Percentiles rank a stretch among this genome's conserved stretches.
phyloP scores from a whole-genome alignment of 2,329 filamentous ascomycete species.

The Clonostachys rhizophaga region DNA sequence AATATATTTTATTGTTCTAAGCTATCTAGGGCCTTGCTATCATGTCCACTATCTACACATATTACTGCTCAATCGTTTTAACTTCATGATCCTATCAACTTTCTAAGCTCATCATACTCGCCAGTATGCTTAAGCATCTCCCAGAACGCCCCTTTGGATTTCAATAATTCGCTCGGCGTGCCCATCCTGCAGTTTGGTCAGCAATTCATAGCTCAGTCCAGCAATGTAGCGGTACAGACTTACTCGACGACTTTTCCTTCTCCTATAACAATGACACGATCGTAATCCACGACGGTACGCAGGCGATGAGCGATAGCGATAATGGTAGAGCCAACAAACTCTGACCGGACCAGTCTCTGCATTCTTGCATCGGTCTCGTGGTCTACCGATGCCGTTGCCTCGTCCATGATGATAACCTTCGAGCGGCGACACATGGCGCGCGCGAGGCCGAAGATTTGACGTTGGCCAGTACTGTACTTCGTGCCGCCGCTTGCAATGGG shows the following conservation, averaged over 20 bases:
- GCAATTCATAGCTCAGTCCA: no score
- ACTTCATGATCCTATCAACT: no score
- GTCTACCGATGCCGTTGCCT: conserved; percentile 67
- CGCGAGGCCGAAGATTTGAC: conserved; percentile 64
- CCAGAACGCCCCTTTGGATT: no score
- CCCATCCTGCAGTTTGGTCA: no score
- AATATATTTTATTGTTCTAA: no score
- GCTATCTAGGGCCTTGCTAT: no score
- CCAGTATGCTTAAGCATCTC: no score
- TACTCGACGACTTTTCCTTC: conserved; percentile 59
- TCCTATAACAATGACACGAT: conserved; percentile 60
- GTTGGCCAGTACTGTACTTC: conserved; percentile 65
- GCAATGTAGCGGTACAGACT: no score
- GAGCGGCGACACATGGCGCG: conserved; percentile 36
- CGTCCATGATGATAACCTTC: conserved; percentile 35
- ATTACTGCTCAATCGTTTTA: no score
- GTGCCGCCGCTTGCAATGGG: conserved; percentile 54
- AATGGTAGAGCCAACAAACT: conserved; percentile 59
- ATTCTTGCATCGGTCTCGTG: conserved; percentile 67
- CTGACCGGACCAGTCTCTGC: conserved; percentile 59
- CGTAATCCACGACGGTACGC: conserved; percentile 60
- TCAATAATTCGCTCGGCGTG: no score
- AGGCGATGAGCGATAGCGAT: conserved; percentile 66
- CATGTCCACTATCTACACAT: no score
- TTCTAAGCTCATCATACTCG: no score